Percentiles rank a stretch among this genome's conserved stretches.
These are phyloP conservation scores for Mytilinidion resinicola DNA, from an alignment of 495 filamentous ascomycete genomes.

Conservation along the genomic window DNA sequence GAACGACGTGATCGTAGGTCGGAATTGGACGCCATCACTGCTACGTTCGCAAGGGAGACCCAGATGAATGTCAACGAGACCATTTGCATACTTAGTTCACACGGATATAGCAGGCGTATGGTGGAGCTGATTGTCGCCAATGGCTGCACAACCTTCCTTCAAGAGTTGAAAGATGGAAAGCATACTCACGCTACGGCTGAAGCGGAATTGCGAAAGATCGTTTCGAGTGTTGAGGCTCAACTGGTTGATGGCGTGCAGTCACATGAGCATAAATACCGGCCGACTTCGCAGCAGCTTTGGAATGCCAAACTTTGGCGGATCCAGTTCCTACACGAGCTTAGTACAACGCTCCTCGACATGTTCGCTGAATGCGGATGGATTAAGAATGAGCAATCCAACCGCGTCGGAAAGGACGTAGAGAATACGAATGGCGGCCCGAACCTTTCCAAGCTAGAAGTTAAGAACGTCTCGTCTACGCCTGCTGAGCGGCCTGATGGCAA, in stretches of 20 bases:
- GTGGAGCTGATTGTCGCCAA: not conserved
- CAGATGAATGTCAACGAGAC: constrained; percentile 2
- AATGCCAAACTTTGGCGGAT: constrained; percentile 22
- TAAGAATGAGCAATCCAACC: not conserved
- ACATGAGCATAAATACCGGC: not conserved
- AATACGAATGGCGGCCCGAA: too few species aligned
- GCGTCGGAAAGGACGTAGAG: not conserved
- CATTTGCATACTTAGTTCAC: constrained; percentile 1
- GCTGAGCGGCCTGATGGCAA: too few species aligned
- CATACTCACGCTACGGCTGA: not conserved
- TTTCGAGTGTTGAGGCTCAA: not conserved
- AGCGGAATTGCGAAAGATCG: not conserved
- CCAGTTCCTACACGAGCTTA: constrained; percentile 15
- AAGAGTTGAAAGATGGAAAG: not conserved
- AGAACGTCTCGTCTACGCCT: too few species aligned
- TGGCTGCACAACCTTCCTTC: not conserved
- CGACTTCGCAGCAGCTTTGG: constrained; percentile 8
- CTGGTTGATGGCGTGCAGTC: not conserved
- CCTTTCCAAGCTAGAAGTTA: too few species aligned
- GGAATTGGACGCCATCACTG: constrained; percentile 14
- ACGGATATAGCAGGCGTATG: constrained; percentile 6
- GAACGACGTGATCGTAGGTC: constrained; percentile 52
- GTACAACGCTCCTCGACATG: constrained; percentile 4
- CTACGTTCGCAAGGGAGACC: constrained; percentile 6
- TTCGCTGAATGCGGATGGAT: constrained; percentile 10